Conservation (phyloP, 345 rosid species). For the Lenwebbia sp. region DNA sequence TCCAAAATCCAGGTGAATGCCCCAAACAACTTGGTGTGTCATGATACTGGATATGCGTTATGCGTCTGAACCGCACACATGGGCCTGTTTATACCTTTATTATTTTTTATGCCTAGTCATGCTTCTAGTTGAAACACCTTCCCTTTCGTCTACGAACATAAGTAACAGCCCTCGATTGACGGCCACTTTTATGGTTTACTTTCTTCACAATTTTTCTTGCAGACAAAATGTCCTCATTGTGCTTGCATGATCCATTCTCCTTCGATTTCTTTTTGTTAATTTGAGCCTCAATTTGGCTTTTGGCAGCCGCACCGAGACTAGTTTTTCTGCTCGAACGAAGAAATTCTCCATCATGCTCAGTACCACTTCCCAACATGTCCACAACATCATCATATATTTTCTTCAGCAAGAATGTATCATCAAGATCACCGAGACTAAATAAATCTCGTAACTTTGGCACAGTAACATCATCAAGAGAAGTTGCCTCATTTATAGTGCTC, state of each 20-base stretch:
- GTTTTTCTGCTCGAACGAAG: background rate
- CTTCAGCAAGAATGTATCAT: background rate
- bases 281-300: background rate
- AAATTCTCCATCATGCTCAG: background rate
- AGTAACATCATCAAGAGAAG: constrained; percentile 17
- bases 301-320: background rate
- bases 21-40: background rate
- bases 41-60: background rate
- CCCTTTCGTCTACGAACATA: background rate
- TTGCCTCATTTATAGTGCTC: background rate
- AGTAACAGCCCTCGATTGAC: background rate
- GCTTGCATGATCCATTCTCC: background rate
- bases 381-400: constrained; percentile 6
- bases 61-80: background rate
- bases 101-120: constrained; percentile 7
- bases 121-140: constrained; percentile 34
- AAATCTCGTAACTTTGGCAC: constrained; percentile 20
- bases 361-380: background rate
- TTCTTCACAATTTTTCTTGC: background rate
- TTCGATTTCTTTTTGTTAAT: background rate
- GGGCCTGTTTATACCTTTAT: background rate
- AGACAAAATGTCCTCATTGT: background rate
- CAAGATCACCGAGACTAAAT: constrained; percentile 4
- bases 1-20: background rate
- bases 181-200: background rate